Base-by-base conservation (phyloP, 805 yeast genomes). In the Yueomyces sinensis region DNA sequence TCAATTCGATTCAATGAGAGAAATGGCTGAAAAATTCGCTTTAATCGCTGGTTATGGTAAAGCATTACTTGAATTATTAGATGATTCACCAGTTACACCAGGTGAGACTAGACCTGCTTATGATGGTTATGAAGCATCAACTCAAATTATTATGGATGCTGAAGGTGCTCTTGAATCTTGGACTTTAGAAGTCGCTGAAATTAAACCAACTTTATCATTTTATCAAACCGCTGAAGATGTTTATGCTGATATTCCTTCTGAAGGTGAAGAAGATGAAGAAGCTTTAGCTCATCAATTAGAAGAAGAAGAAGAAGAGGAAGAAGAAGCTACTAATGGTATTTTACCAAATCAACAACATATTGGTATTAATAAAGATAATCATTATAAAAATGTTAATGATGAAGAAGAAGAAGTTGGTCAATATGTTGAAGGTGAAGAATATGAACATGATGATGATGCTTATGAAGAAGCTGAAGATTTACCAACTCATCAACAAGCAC, bases 41-140 rank as follows among this genome's bases (percentile, higher is more conserved):
- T 70, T 91, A 50, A 89, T 89, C 66, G 96, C 97, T 50, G 96
- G 96, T 56, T 91, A 91, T 72, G 97, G 97, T 68, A 89, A 89
- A 72, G 95, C 95, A 31, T 68, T 89, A 47, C 72, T 91, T 57
- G 97, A 91, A 71, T 76, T 89, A 56, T 74, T 89, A 59, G 97
- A 89, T 61, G 97, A 89, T 64, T 66, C 91, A 46, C 94, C 97
- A 44, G 95, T 91, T 45, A 89, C 96, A 47, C 98, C 98, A 44
- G 98, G 98, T 70, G 97, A 89, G 72, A 79, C 95, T 46, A 84
- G 97, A 71, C 89, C 95, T 33, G 89, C 95, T 41, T 89, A 91
- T 65, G 97, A 91, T 57, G 97, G 97, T 47, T 89, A 86, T 62
- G 96, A 89, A 61, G 95, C 95, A 40, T 82, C 95, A 42, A 87